phyloP scores from a whole-genome alignment of 306 rosid species.

The Sechiopsis laciniata region DNA sequence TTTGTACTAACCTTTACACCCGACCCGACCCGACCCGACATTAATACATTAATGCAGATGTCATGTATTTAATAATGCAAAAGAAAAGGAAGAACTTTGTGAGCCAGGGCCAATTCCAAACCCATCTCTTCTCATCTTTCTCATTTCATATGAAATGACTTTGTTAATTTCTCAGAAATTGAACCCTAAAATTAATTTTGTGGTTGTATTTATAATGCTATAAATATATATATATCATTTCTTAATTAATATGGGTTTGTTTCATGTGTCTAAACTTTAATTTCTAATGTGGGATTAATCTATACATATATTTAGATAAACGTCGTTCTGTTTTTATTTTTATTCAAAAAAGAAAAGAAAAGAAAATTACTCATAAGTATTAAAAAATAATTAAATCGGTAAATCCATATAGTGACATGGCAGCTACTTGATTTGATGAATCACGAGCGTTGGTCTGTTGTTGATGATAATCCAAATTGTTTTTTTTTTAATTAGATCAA shows the following conservation, averaged over 20 bases:
- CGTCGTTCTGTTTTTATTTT: not conserved
- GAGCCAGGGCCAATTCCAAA: not conserved
- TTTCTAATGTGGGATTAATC: not conserved
- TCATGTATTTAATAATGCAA: not conserved
- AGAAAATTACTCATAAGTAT: not conserved
- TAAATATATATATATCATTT: not conserved
- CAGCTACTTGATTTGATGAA: constrained; percentile 30
- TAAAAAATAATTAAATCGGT: not conserved
- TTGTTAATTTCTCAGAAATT: not conserved
- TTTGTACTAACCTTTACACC: not conserved
- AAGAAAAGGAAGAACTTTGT: not conserved
- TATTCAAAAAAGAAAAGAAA: not conserved
- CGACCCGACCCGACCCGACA: not conserved
- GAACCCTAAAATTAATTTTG: not conserved
- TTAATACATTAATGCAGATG: not conserved
- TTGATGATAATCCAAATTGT: constrained; percentile 1
- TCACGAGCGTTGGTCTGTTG: constrained; percentile 24
- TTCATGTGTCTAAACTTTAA: not conserved
- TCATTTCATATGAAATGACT: not conserved
- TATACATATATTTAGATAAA: not conserved
- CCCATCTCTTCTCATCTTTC: not conserved
- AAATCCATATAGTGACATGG: constrained; percentile 25
- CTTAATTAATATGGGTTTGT: not conserved
- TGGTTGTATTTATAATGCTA: not conserved
- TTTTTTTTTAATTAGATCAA: too few species aligned